phyloP scores from a whole-genome alignment of 768 basidiomycete species.

The Phlegmacium glaucopus region DNA sequence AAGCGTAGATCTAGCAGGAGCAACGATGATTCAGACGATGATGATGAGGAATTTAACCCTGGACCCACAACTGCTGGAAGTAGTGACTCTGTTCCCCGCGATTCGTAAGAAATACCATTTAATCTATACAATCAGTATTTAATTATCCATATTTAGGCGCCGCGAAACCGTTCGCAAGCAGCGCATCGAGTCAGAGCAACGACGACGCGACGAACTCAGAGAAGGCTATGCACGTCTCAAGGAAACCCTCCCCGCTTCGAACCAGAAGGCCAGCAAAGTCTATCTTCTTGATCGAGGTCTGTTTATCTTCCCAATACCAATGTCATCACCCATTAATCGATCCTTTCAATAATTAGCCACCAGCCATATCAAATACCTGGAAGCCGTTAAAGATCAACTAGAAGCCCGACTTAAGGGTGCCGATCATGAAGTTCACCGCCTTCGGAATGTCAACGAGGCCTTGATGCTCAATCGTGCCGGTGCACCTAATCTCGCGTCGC shows the following conservation, averaged over 20 bases:
- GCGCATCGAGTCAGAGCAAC: slow-evolving; percentile 92
- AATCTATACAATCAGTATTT: neutral
- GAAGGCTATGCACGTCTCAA: slow-evolving; percentile 90
- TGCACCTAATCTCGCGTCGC: slow-evolving; percentile 48
- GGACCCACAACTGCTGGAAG: slow-evolving; percentile 36
- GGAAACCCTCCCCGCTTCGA: slow-evolving; percentile 84
- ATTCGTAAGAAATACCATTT: slow-evolving; percentile 33
- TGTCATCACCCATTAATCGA: no score
- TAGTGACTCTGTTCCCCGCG: slow-evolving; percentile 41
- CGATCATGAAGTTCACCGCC: slow-evolving; percentile 77
- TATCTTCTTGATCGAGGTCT: slow-evolving; percentile 81
- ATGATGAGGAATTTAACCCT: slow-evolving; percentile 74
- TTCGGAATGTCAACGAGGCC: slow-evolving; percentile 84
- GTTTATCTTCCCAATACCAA: slow-evolving; percentile 16
- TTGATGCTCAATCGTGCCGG: slow-evolving; percentile 72
- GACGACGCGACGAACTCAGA: slow-evolving; percentile 87
- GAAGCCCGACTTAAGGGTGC: slow-evolving; percentile 75
- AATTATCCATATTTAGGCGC: slow-evolving; percentile 38
- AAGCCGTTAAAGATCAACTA: slow-evolving; percentile 72
- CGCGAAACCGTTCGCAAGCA: slow-evolving; percentile 89
- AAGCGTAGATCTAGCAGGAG: slow-evolving; percentile 44
- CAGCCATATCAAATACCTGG: slow-evolving; percentile 83
- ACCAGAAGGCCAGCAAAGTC: slow-evolving; percentile 93
- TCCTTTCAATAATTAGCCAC: slow-evolving; percentile 48
- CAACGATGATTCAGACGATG: slow-evolving; percentile 56